These are phyloP conservation scores for Massarina eburnea DNA, from an alignment of 2,329 filamentous ascomycete species.

Conservation along the genomic window DNA sequence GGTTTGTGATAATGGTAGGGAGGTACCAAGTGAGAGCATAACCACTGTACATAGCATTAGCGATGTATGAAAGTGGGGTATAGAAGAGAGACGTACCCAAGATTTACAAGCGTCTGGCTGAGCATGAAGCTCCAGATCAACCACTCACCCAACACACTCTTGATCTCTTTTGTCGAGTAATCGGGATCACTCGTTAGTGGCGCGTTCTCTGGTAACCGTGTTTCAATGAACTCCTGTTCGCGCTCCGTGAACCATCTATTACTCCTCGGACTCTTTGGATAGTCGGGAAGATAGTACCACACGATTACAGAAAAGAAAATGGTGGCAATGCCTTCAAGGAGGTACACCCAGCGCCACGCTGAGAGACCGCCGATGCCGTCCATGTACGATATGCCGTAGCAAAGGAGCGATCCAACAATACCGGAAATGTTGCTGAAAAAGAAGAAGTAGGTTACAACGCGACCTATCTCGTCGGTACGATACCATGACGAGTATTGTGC, in stretches of 20 bases:
- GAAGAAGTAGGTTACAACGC: slow-evolving; percentile 41
- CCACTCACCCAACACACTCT: slow-evolving; percentile 38
- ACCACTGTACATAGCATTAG: slow-evolving; percentile 19
- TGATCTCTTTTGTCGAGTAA: slow-evolving; percentile 42
- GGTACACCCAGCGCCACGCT: slow-evolving; percentile 42
- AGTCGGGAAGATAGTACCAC: slow-evolving; percentile 48
- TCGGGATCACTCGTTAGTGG: slow-evolving; percentile 41
- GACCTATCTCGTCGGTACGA: slow-evolving; percentile 42
- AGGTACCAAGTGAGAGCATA: slow-evolving; percentile 49
- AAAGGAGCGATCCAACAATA: slow-evolving; percentile 34
- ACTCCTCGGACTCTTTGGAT: slow-evolving; percentile 45
- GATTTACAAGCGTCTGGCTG: slow-evolving; percentile 43
- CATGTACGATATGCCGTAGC: slow-evolving; percentile 24
- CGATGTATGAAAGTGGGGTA: background rate
- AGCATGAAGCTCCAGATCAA: slow-evolving; percentile 43
- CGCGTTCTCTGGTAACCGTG: slow-evolving; percentile 43
- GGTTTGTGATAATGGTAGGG: slow-evolving; percentile 46
- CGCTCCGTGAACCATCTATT: slow-evolving; percentile 41
- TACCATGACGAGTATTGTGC: slow-evolving; percentile 43
- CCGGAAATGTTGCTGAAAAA: slow-evolving; percentile 35
- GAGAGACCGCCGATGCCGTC: slow-evolving; percentile 18
- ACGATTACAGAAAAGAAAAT: slow-evolving; percentile 45
- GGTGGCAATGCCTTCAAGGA: slow-evolving; percentile 49
- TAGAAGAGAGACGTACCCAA: slow-evolving; percentile 24
- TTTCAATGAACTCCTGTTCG: slow-evolving; percentile 47